Base-by-base conservation (phyloP, 2,329 filamentous ascomycete species). In the Calonectria naviculata region DNA sequence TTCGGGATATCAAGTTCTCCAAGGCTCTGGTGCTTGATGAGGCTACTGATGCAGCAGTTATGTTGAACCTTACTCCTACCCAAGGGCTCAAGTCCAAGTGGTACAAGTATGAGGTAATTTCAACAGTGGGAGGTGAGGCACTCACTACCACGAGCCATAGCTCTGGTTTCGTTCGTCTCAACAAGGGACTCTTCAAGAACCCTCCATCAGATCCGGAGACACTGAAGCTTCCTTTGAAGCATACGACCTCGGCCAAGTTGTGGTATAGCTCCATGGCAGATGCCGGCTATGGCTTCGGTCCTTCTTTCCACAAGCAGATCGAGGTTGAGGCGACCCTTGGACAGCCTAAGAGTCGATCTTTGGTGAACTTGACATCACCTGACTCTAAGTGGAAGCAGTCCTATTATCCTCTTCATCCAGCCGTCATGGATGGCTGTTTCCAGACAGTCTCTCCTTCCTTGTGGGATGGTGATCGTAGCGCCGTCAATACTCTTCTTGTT, bases 191-290 rank as follows among this genome's bases (percentile, higher is more conserved):
- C 9, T 46, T 54, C 36, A 41, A 63, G 58, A 54, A 54, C 12
- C 46, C 61, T 31, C 41, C 62, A 5, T 26, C 31, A 24, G 34
- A 58, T 34, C 34, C 52, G 6, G 56, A 65, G 21, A 60, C 42
- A 1, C 21, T 49, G 21, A 56, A 38, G n/a, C 38, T 60, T 24
- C 65, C 68, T 13, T 15, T 68, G 42, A 56, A 64, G 52, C 41
- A 71, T 42, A 36, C 68, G 26, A 17, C 46, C 1, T 52, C 70
- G 9, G 63, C 62, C 17, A 67, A 67, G 34, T 28, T 42, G 29
- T 73, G 72, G 72, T 73, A 73, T 26, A 65, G 42, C 13, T 46
- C 69, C 8, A 58, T 71, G 62, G 31, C 31, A 10, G 61, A 70
- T 24, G 60, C 54, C 13, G 72, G 72, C 5, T 70, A 63, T 28